These are phyloP conservation scores for Rhizomucor pusillus DNA, from an alignment of 371 early-diverging fungal species.

Conservation along the genomic window DNA sequence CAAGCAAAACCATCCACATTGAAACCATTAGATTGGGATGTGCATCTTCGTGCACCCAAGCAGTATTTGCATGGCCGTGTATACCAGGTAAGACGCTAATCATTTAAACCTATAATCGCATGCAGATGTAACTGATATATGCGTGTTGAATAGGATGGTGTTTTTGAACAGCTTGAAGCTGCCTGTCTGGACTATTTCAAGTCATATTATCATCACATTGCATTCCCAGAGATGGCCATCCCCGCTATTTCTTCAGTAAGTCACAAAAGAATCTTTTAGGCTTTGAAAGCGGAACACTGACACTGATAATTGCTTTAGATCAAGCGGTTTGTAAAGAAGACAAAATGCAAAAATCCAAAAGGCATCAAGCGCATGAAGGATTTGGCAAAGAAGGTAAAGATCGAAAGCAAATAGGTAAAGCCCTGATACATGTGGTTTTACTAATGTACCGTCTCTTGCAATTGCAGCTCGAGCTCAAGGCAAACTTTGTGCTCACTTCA, in stretches of 20 bases:
- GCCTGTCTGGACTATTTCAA: conserved; percentile 73
- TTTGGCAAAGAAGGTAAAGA: conserved; percentile 68
- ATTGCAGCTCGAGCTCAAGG: conserved; percentile 16
- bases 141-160: conserved; percentile 51
- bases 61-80: conserved; percentile 77
- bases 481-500: conserved; percentile 15
- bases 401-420: not conserved
- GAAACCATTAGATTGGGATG: conserved; percentile 79
- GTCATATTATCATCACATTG: conserved; percentile 66
- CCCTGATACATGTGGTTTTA: not conserved
- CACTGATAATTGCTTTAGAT: conserved; percentile 24
- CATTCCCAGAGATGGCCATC: conserved; percentile 87
- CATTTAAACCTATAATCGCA: not conserved
- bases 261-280: not conserved
- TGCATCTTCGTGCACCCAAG: conserved; percentile 74
- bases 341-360: conserved; percentile 16
- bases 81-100: conserved; percentile 51
- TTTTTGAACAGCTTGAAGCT: conserved; percentile 72
- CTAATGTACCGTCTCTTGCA: not conserved
- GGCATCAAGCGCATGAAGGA: conserved; percentile 60
- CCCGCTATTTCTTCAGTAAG: conserved; percentile 69
- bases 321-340: conserved; percentile 60
- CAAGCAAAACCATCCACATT: conserved; percentile 69
- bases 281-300: not conserved
- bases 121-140: not conserved